phyloP scores from a whole-genome alignment of 345 rosid genomes.

The Lepidium sativum region DNA sequence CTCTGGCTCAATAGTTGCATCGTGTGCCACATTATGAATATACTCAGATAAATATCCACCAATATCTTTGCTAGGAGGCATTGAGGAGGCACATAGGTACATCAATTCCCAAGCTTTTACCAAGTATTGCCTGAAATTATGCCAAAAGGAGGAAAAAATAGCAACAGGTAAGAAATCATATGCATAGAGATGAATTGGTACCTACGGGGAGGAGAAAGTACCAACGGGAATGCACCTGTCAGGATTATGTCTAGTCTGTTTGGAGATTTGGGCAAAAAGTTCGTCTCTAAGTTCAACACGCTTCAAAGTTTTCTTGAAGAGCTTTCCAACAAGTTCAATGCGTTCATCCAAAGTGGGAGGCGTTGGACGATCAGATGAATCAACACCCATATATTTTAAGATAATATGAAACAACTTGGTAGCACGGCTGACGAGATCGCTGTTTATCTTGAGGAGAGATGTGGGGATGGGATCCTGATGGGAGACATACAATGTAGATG shows the following conservation, averaged over 20 bases:
- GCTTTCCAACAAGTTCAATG: slow-evolving; percentile 77
- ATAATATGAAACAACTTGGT: slow-evolving; percentile 78
- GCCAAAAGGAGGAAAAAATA: neutral
- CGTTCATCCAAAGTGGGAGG: slow-evolving; percentile 77
- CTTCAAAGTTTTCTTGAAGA: slow-evolving; percentile 81
- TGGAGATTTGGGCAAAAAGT: slow-evolving; percentile 90
- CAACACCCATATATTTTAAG: slow-evolving; percentile 87
- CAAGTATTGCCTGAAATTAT: slow-evolving; percentile 54
- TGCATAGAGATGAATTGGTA: neutral
- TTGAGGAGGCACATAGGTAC: slow-evolving; percentile 90
- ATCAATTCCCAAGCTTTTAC: slow-evolving; percentile 93
- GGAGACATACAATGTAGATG: neutral
- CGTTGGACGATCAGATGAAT: slow-evolving; percentile 67
- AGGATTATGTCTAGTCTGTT: slow-evolving; percentile 92
- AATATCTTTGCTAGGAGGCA: slow-evolving; percentile 99
- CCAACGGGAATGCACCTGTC: slow-evolving; percentile 41
- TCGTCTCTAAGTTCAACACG: slow-evolving; percentile 95
- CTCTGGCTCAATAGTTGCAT: slow-evolving; percentile 55
- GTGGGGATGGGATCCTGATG: slow-evolving; percentile 92
- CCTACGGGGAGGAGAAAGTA: neutral
- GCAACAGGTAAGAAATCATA: neutral
- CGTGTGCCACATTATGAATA: slow-evolving; percentile 73
- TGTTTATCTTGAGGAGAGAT: slow-evolving; percentile 73
- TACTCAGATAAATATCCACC: slow-evolving; percentile 90
- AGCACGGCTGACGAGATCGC: slow-evolving; percentile 78